Evolutionary conservation across 768 basidiomycete species (phyloP), one percentile per base, ranked within the genome.

Genomic region (Russula abietina): DNA sequence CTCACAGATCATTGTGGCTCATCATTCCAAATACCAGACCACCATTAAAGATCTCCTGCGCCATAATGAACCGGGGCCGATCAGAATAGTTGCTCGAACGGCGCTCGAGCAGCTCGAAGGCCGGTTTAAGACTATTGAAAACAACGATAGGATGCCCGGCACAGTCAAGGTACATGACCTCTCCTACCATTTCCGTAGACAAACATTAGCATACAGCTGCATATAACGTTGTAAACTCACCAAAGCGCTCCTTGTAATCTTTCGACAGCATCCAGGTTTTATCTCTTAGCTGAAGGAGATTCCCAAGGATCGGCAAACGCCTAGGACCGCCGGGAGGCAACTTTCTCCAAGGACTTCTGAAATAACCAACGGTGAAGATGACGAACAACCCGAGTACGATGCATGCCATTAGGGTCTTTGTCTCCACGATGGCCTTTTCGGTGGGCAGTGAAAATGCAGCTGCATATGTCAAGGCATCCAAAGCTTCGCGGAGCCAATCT

Each of bases 81-180:
- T 69, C 70, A 2, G 73, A 73, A 45, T 75, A 73, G 32, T 68
- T 72, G 17, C 55, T 51, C 1, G 68, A 58, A 32, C 71, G 62
- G 26, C 67, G 65, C 19, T 75, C 74, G 2, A 73, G 67, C 9
- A 75, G 22, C 19, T 60, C 59, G 33, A 14, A 36, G 7, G 43
- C 30, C 2, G 52, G 26, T n/a, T 48, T 60, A 33, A 46, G 43
- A 19, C 59, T 54, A 43, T 60, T 60, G 19, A 46, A 19, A 3
- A 60, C 19, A 7, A 75, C 43, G 11, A 69, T 50, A n/a, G 65
- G 64, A 4, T 28, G 57, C 19, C 66, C 68, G 1, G 65, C 43
- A 9, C 65, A 59, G 30, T 66, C 52, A 33, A 72, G 51, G 48
- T 72, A 64, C 26, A 71, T 57, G 5, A 71, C 12, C 7, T 69